phyloP scores from a whole-genome alignment of 2,329 filamentous ascomycete genomes.

The Claviceps citrina region DNA sequence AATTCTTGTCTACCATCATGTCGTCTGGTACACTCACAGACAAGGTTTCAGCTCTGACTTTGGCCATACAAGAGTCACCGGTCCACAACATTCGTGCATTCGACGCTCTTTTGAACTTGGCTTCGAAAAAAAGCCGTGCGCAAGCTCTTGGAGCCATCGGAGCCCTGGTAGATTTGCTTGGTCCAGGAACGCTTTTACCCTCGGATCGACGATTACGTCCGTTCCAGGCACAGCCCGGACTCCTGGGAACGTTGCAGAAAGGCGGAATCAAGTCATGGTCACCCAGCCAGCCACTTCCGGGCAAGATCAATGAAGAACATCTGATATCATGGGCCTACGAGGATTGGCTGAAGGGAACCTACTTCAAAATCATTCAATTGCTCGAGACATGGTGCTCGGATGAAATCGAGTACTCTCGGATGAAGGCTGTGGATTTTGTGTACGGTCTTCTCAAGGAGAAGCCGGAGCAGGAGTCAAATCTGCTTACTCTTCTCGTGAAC shows the following conservation, averaged over 20 bases:
- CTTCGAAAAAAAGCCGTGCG: constrained; percentile 84
- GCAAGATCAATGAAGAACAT: constrained; percentile 57
- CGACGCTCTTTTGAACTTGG: constrained; percentile 65
- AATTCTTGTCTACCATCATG: constrained; percentile 96
- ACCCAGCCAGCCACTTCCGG: constrained; percentile 53
- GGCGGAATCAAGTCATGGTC: constrained; percentile 46
- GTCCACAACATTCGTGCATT: constrained; percentile 83
- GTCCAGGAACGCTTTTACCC: constrained; percentile 73
- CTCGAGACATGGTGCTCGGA: constrained; percentile 89
- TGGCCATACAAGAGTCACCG: constrained; percentile 91
- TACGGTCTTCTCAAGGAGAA: constrained; percentile 88
- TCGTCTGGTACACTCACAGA: constrained; percentile 88
- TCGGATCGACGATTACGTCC: constrained; percentile 63
- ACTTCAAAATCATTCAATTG: constrained; percentile 84
- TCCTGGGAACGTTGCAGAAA: constrained; percentile 56
- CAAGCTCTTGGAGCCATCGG: constrained; percentile 87
- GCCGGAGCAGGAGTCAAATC: constrained; percentile 90
- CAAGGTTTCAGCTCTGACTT: constrained; percentile 86
- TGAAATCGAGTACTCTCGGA: constrained; percentile 85
- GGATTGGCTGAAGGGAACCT: constrained; percentile 86
- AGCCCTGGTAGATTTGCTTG: constrained; percentile 86
- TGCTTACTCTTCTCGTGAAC: constrained; percentile 82
- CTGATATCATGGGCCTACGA: constrained; percentile 83
- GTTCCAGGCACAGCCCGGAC: constrained; percentile 65
- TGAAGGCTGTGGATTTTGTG: constrained; percentile 76